phyloP scores from a whole-genome alignment of 2,329 filamentous ascomycete genomes.

The Aureobasidium sp. region DNA sequence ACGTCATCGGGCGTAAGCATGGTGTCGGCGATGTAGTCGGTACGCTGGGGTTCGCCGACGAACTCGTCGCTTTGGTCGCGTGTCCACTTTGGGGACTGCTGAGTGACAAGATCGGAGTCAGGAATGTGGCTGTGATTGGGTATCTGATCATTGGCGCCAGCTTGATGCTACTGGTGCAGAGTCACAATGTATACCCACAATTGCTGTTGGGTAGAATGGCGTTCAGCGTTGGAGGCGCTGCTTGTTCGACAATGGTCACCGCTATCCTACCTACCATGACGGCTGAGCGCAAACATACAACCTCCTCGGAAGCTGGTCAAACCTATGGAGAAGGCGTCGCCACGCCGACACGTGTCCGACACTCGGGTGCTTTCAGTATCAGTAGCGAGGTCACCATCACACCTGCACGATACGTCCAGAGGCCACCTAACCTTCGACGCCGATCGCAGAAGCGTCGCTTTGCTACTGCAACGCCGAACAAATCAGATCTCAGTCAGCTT shows the following conservation, averaged over 20 bases:
- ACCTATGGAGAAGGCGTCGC: slow-evolving; percentile 18
- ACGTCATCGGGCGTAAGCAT: slow-evolving; percentile 65
- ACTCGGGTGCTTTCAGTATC: slow-evolving; percentile 58
- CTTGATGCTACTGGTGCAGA: slow-evolving; percentile 75
- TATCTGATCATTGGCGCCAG: slow-evolving; percentile 74
- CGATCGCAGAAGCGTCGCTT: background rate
- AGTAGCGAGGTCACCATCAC: slow-evolving; percentile 71
- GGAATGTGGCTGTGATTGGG: slow-evolving; percentile 57
- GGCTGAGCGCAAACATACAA: slow-evolving; percentile 14
- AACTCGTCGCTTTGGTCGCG: slow-evolving; percentile 70
- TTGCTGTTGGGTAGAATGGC: slow-evolving; percentile 74
- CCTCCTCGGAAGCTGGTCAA: slow-evolving; percentile 13
- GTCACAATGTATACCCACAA: slow-evolving; percentile 79
- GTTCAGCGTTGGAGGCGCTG: slow-evolving; percentile 84
- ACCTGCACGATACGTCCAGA: slow-evolving; percentile 41
- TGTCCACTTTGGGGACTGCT: slow-evolving; percentile 73
- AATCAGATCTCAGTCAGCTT: slow-evolving; percentile 38
- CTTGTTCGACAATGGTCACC: slow-evolving; percentile 87
- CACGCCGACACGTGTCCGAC: slow-evolving; percentile 32
- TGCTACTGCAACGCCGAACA: background rate
- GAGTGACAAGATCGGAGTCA: slow-evolving; percentile 68
- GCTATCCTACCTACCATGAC: slow-evolving; percentile 75
- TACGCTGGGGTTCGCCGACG: slow-evolving; percentile 76
- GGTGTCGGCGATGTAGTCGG: slow-evolving; percentile 73
- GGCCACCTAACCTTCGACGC: slow-evolving; percentile 3